Percentiles rank a stretch among this genome's conserved stretches.
phyloP scores from a whole-genome alignment of 257 asterid species.

The Echites panduratus region DNA sequence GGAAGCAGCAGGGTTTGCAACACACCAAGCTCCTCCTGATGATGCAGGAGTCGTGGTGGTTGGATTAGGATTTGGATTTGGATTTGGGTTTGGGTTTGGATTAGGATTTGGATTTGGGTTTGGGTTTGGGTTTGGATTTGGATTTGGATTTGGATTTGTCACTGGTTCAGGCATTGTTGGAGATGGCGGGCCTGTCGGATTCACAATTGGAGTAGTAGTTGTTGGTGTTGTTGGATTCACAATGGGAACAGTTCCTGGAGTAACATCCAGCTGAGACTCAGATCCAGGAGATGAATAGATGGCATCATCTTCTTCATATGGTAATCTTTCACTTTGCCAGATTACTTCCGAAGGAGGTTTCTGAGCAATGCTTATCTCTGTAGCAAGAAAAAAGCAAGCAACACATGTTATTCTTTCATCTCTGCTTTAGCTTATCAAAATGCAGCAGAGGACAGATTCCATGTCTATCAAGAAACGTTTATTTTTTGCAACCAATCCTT shows the following conservation, averaged over 20 bases:
- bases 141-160: not conserved
- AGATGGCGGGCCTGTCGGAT: constrained; percentile 21
- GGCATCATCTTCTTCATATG: constrained; percentile 34
- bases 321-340: constrained; percentile 30
- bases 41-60: constrained; percentile 28
- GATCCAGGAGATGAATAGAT: constrained; percentile 33
- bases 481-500: too few species aligned
- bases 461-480: not conserved
- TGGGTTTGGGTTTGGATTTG: not conserved
- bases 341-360: constrained; percentile 32
- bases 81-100: too few species aligned
- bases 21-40: constrained; percentile 78
- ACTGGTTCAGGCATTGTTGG: constrained; percentile 8
- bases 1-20: constrained; percentile 65
- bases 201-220: constrained; percentile 23
- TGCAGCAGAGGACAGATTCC: not conserved
- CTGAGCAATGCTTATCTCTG: constrained; percentile 48
- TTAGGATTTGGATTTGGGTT: not conserved
- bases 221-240: constrained; percentile 64
- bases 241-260: constrained; percentile 50
- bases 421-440: not conserved
- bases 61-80: constrained; percentile 24
- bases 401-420: constrained; percentile 13
- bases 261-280: constrained; percentile 30
- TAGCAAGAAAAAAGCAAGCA: constrained; percentile 22